A percentile compares a stretch with the other conserved stretches of the same genome.
Conservation (phyloP, 2,329 filamentous ascomycete species). For the Fusarium sp. region DNA sequence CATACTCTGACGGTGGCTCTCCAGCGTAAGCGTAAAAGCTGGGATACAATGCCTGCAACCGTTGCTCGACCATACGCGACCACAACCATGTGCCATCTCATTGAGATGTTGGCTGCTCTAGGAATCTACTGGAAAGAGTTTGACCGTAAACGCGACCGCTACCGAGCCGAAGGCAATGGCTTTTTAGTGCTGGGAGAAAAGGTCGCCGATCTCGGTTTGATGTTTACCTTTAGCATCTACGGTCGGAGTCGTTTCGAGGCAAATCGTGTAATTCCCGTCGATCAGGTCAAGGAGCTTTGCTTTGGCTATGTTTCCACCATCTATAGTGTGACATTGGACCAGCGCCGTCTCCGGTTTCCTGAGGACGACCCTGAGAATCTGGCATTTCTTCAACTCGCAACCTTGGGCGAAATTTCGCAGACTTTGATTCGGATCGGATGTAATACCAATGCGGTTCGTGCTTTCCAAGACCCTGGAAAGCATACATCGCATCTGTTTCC, state of each 20-base stretch:
- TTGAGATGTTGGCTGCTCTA: conserved; percentile 65
- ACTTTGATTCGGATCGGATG: conserved; percentile 65
- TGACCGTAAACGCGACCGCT: conserved; percentile 61
- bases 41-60: conserved; percentile 63
- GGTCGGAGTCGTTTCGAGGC: conserved; percentile 60
- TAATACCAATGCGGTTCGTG: conserved; percentile 62
- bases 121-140: conserved; percentile 70
- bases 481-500: conserved; percentile 62
- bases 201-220: conserved; percentile 62
- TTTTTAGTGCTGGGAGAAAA: conserved; percentile 61
- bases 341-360: conserved; percentile 52
- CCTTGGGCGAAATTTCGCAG: conserved; percentile 60
- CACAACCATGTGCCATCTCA: conserved; percentile 65
- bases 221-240: conserved; percentile 64
- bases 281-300: conserved; percentile 64
- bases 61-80: conserved; percentile 63
- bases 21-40: conserved; percentile 59
- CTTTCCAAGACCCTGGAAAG: conserved; percentile 53
- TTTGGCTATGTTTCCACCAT: conserved; percentile 68
- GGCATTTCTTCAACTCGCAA: conserved; percentile 61
- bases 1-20: conserved; percentile 60
- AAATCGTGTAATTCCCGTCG: conserved; percentile 64
- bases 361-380: conserved; percentile 57
- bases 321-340: conserved; percentile 56
- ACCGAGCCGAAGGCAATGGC: conserved; percentile 67